Evolutionary conservation across 2,329 filamentous ascomycete species (phyloP).

Genomic region (Erysiphe pulchra): DNA sequence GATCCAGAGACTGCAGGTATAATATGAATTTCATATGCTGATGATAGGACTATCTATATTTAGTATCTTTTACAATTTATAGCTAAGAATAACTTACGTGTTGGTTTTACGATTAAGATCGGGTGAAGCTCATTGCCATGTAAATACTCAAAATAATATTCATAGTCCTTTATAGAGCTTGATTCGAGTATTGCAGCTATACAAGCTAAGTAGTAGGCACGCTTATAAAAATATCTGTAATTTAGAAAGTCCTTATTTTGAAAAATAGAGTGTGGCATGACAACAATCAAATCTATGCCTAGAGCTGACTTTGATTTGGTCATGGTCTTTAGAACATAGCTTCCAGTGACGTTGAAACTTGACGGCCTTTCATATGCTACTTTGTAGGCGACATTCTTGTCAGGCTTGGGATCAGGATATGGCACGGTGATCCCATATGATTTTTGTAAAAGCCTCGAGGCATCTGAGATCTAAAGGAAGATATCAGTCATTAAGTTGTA

Average conservation of each 20-base stretch:
- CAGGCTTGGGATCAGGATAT: slow-evolving; percentile 58
- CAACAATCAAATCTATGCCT: slow-evolving; percentile 59
- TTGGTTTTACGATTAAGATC: slow-evolving; percentile 23
- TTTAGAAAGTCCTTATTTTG: slow-evolving; percentile 90
- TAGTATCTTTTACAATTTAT: neutral
- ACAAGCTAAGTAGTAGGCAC: slow-evolving; percentile 74
- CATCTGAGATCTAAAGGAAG: slow-evolving; percentile 35
- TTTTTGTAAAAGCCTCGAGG: slow-evolving; percentile 39
- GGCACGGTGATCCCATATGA: slow-evolving; percentile 47
- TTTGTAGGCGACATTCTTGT: slow-evolving; percentile 55
- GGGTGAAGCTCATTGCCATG: slow-evolving; percentile 58
- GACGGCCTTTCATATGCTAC: slow-evolving; percentile 51
- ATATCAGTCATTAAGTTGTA: slow-evolving; percentile 1
- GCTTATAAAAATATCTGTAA: slow-evolving; percentile 81
- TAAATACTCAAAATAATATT: slow-evolving; percentile 36
- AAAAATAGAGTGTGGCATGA: slow-evolving; percentile 58
- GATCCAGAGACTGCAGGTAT: slow-evolving; percentile 46
- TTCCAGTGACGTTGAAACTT: slow-evolving; percentile 69
- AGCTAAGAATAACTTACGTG: slow-evolving; percentile 2
- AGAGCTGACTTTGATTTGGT: slow-evolving; percentile 32
- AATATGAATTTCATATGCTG: slow-evolving; percentile 34
- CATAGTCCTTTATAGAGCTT: slow-evolving; percentile 24
- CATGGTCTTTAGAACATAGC: slow-evolving; percentile 56
- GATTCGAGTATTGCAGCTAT: slow-evolving; percentile 42
- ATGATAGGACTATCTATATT: slow-evolving; percentile 10